Base-by-base conservation (phyloP, 805 yeast species). In the Candida taoyuanica region DNA sequence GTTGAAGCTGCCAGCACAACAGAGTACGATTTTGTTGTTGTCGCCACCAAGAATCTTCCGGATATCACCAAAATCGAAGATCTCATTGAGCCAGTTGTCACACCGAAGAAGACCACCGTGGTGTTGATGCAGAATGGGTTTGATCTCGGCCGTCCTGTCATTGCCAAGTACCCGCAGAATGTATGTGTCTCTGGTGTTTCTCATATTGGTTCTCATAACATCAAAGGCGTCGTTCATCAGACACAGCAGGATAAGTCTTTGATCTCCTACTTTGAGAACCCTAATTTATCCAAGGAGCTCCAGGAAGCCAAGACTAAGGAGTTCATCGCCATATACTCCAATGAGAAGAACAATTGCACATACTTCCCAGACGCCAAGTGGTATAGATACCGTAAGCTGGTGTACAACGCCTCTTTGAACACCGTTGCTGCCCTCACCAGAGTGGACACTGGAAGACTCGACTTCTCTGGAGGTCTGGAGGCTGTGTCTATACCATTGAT, bases 321-420 rank as follows among this genome's bases (percentile, higher is more conserved):
- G 44, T 73, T 76, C 48, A 64, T 73, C 17, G 55, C 56, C 5
- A 37, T 77, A n/a, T 77, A 76, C 55, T 47, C 61, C 13, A 69
- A 69, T 39, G 70, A 64, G 7, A 56, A 62, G 33, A 76, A 76
- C 46, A 46, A 57, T 5, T 60, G 68, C 44, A 48, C 46, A 14
- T 68, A 65, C 43, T 67, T 62, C 39, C 64, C 66, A 7, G 67
- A 74, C 48, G 74, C 71, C 27, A 68, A 68, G 52, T 65, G 56
- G 57, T 64, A 71, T 31, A 65, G 93, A 47, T 81, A 84, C 75
- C 64, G 69, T 43, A 84, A 84, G 55, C 67, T 84, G 43, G 70
- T 84, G 9, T 83, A 82, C 62, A 84, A 83, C 55, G 79, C 84
- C 17, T 63, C 81, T 1, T 62, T 78, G 52, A 84, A 84, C 61